phyloP scores from a whole-genome alignment of 2,329 filamentous ascomycete genomes.

The Verruconis gallopava region DNA sequence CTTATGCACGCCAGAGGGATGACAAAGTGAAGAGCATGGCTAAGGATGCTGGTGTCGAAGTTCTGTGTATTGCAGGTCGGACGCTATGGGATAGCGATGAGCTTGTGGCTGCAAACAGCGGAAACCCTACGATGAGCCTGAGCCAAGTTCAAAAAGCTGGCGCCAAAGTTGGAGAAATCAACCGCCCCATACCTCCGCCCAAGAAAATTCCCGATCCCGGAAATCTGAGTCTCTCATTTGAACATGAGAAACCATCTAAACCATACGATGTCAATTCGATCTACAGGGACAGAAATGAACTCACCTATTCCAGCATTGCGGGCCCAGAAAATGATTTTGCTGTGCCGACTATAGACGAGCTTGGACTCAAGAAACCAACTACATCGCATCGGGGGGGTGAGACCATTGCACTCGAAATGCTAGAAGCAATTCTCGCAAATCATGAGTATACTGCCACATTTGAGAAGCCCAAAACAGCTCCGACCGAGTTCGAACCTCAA shows the following conservation, averaged over 20 bases:
- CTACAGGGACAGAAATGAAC: conserved; percentile 41
- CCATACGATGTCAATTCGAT: conserved; percentile 44
- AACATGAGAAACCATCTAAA: conserved; percentile 39
- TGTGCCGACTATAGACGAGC: conserved; percentile 57
- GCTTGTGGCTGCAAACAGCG: conserved; percentile 50
- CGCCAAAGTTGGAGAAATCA: conserved; percentile 48
- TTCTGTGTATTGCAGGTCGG: conserved; percentile 48
- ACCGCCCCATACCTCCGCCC: conserved; percentile 48
- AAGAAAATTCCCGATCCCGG: conserved; percentile 50
- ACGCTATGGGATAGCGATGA: conserved; percentile 65
- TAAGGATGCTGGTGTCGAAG: conserved; percentile 50
- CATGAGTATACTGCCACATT: conserved; percentile 59
- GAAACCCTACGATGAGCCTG: conserved; percentile 64
- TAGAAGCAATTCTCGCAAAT: conserved; percentile 48
- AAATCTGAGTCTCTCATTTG: conserved; percentile 45
- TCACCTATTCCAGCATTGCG: conserved; percentile 46
- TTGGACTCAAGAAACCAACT: conserved; percentile 52
- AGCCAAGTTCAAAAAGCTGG: conserved; percentile 50
- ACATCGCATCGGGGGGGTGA: conserved; percentile 62
- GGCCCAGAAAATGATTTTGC: conserved; percentile 58
- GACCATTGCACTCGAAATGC: conserved; percentile 43
- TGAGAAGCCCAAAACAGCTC: conserved; percentile 62
- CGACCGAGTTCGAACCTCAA: conserved; percentile 59
- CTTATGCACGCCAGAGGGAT: conserved; percentile 56
- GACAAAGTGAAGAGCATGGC: conserved; percentile 45